Conservation (phyloP, 257 asterid species). For the Ilex aquifolium region DNA sequence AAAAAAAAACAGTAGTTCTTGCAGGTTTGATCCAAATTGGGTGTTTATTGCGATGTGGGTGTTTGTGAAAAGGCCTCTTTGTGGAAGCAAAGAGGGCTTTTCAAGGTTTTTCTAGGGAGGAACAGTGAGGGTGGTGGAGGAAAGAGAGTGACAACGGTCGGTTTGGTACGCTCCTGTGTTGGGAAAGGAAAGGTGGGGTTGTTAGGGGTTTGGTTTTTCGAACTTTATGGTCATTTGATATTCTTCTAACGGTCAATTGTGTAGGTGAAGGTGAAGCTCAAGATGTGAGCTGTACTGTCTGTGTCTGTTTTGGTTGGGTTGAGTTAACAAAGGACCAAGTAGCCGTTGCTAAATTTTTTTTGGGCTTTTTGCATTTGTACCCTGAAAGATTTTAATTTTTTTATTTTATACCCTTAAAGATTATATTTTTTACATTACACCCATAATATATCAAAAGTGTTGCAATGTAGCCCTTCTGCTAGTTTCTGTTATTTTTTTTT, state of each 20-base stretch:
- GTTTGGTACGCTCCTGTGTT: not conserved
- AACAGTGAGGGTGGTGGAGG: not conserved
- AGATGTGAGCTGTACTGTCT: too few relatives aligned
- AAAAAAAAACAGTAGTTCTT: too few relatives aligned
- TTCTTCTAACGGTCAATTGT: slow-evolving; percentile 45
- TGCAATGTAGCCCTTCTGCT: too few relatives aligned
- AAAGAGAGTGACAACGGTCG: slow-evolving; percentile 14
- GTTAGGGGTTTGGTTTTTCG: slow-evolving; percentile 13
- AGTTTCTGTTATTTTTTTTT: too few relatives aligned
- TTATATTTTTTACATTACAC: too few relatives aligned
- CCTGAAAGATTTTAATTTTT: too few relatives aligned
- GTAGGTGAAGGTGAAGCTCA: slow-evolving; percentile 10
- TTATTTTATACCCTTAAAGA: too few relatives aligned
- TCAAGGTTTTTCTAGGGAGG: slow-evolving; percentile 7
- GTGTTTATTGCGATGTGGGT: not conserved
- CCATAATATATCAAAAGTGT: too few relatives aligned
- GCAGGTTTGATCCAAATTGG: not conserved
- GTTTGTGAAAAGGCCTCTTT: slow-evolving; percentile 16
- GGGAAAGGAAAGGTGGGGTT: not conserved
- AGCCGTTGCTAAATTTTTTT: too few relatives aligned
- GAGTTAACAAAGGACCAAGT: too few relatives aligned
- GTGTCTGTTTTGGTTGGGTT: too few relatives aligned
- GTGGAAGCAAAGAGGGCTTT: slow-evolving; percentile 16
- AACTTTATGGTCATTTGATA: slow-evolving; percentile 8
- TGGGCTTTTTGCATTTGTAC: too few relatives aligned